phyloP scores from a whole-genome alignment of 2,329 filamentous ascomycete species.

The Periconia sp. region DNA sequence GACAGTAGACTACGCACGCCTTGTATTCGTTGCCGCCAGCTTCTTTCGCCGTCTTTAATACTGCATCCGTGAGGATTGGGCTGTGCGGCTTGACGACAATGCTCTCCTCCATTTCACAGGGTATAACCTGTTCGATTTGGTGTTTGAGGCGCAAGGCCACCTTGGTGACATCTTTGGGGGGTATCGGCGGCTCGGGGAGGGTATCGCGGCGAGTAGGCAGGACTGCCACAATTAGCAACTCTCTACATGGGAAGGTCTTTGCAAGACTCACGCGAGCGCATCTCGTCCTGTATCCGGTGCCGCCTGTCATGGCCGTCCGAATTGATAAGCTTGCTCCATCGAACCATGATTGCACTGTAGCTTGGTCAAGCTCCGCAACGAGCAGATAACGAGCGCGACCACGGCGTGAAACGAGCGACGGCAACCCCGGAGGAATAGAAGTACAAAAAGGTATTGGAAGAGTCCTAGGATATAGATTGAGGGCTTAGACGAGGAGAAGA shows the following conservation, averaged over 20 bases:
- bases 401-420: neutral
- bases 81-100: conserved; percentile 82
- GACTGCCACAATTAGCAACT: conserved; percentile 54
- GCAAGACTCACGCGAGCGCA: conserved; percentile 43
- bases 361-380: conserved; percentile 12
- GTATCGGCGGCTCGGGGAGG: conserved; percentile 69
- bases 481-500: neutral
- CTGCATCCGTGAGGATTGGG: conserved; percentile 78
- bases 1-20: conserved; percentile 82
- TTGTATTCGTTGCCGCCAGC: conserved; percentile 78
- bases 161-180: conserved; percentile 83
- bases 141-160: conserved; percentile 88
- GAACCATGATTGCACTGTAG: conserved; percentile 40
- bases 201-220: conserved; percentile 69
- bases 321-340: conserved; percentile 47
- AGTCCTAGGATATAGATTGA: neutral
- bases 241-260: neutral
- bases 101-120: conserved; percentile 83
- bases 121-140: conserved; percentile 85
- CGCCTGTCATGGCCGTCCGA: conserved; percentile 45
- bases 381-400: neutral
- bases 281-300: conserved; percentile 50
- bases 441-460: no score
- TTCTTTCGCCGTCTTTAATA: conserved; percentile 79
- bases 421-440: neutral